Percentiles rank a stretch among this genome's conserved stretches.
These are phyloP conservation scores for Fusarium nisikadoi DNA, from an alignment of 2,329 filamentous ascomycete species.

Conservation along the genomic window DNA sequence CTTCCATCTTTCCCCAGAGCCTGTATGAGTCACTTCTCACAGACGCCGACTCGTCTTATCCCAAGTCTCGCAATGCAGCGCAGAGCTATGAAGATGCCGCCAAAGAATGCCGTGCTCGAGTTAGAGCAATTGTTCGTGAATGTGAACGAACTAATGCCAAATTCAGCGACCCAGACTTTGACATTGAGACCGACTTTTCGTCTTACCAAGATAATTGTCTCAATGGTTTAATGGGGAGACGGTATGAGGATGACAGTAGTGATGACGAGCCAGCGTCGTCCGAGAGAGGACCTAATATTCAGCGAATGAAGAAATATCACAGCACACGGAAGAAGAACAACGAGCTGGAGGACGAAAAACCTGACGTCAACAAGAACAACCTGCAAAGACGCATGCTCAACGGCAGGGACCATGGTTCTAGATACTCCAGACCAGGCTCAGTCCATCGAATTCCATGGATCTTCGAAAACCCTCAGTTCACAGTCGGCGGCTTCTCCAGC, in stretches of 20 bases:
- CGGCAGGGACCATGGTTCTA: background rate
- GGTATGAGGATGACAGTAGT: constrained; percentile 26
- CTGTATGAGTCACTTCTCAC: constrained; percentile 51
- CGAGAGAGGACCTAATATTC: background rate
- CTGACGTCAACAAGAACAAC: constrained; percentile 23
- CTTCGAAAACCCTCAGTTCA: constrained; percentile 55
- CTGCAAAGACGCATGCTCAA: constrained; percentile 21
- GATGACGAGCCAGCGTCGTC: constrained; percentile 8
- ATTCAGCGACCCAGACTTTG: constrained; percentile 58
- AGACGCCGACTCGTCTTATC: constrained; percentile 35
- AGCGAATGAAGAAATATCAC: constrained; percentile 26
- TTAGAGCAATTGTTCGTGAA: constrained; percentile 53
- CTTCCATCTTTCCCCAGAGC: constrained; percentile 56
- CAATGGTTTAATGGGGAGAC: constrained; percentile 44
- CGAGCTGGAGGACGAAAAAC: constrained; percentile 23
- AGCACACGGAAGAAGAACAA: constrained; percentile 22
- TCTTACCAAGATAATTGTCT: constrained; percentile 53
- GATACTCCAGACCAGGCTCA: constrained; percentile 47
- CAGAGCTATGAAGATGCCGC: constrained; percentile 56
- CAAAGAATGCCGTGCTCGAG: constrained; percentile 53
- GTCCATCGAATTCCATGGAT: constrained; percentile 58
- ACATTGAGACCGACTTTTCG: constrained; percentile 53
- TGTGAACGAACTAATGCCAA: constrained; percentile 58
- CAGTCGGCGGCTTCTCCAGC: constrained; percentile 52
- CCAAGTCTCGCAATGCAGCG: constrained; percentile 51